A percentile compares a stretch with the other conserved stretches of the same genome.
phyloP scores from a whole-genome alignment of 352 stramenopile genomes.

The Phytophthora pistaciae region DNA sequence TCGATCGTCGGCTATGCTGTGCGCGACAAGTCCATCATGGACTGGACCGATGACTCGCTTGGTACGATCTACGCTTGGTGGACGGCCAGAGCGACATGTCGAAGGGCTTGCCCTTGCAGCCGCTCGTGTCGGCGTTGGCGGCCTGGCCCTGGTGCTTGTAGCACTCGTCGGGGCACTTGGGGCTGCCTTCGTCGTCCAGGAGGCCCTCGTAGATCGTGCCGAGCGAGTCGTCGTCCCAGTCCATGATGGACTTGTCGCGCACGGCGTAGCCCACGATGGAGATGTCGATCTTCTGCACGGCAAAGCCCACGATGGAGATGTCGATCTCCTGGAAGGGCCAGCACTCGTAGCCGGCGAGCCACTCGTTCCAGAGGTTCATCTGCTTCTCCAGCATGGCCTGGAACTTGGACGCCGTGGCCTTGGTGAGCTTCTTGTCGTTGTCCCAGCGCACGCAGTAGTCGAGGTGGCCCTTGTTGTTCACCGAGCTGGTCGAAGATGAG shows the following conservation, averaged over 20 bases:
- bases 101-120: slow-evolving; percentile 25
- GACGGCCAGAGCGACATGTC: slow-evolving; percentile 59
- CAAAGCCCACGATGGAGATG: slow-evolving; percentile 46
- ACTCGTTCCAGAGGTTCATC: slow-evolving; percentile 11
- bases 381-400: slow-evolving; percentile 14
- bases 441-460: slow-evolving; percentile 17
- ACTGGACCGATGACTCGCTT: slow-evolving; percentile 49
- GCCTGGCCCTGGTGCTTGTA: slow-evolving; percentile 47
- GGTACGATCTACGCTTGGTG: slow-evolving; percentile 42
- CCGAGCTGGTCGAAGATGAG: slow-evolving; percentile 22
- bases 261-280: slow-evolving; percentile 45
- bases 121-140: slow-evolving; percentile 25
- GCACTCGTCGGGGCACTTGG: slow-evolving; percentile 43
- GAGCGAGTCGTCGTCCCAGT: slow-evolving; percentile 49
- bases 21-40: slow-evolving; percentile 41
- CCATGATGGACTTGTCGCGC: slow-evolving; percentile 41
- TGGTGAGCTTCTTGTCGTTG: slow-evolving; percentile 11
- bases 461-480: slow-evolving; percentile 30
- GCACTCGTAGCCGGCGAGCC: slow-evolving; percentile 15
- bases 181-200: slow-evolving; percentile 37
- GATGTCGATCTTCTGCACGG: no score
- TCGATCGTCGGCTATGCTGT: slow-evolving; percentile 47
- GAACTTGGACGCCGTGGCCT: slow-evolving; percentile 14
- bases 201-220: slow-evolving; percentile 44
- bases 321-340: slow-evolving; percentile 38